Evolutionary conservation across 176 grass and related monocot species (phyloP), one percentile per base, ranked within the genome.

Genomic region (Luzula sylvatica): DNA sequence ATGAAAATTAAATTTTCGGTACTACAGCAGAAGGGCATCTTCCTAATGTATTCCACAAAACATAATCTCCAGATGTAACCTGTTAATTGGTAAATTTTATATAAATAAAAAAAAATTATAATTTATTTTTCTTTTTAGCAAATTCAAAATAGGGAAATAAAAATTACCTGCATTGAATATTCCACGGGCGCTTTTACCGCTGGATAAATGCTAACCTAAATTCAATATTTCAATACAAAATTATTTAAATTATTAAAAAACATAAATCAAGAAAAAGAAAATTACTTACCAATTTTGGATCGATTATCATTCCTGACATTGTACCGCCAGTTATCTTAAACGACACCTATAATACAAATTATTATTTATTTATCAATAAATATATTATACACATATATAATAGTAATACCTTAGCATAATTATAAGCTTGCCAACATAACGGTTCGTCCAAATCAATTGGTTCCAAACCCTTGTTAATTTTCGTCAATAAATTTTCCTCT

Each of bases 361-460:
- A 50, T 61, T 52, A 42, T 45, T 60, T 61, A 72, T 52, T 69
- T n/a, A 24, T 35, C 7, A 1, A 11, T 7, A 8, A 55, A 27
- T 38, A 15, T 29, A 19, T 43, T 3, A 35, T n/a, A 28, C 46
- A 9, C 62, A 29, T 30, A 26, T 6, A 20, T 39, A 15, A n/a
- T 42, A 52, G 42, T 8, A 68, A 43, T 74, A 95, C 90, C 71
- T 95, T 95, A 15, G 90, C 90, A 65, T 88, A 95, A 56, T 88
- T 85, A 62, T 88, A 95, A 26, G 84, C 83, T 73, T 88, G 83
- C 90, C 90, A 95, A 82, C 80, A 95, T 70, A 95, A 82, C 55
- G 80, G 90, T 46, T 95, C 90, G 68, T 88, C 80, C 52, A 95
- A 73, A 70, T 88, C 84, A 56, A 88, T 74, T 67, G 83, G 62